Conservation (phyloP, 164 flowering plant species). For the Chloranthus sessilifolius region DNA sequence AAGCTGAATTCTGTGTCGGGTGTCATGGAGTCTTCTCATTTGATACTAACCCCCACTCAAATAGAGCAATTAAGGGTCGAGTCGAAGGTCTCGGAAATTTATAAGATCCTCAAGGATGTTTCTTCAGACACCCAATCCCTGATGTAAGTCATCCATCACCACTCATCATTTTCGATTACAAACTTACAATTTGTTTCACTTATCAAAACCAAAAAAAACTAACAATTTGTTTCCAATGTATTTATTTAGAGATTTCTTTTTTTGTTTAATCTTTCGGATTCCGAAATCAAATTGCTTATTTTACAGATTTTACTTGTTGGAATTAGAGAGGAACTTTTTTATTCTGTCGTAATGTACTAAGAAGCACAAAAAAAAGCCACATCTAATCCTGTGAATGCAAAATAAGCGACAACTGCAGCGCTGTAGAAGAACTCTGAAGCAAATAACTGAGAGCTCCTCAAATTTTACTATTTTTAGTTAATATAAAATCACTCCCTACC, state of each 20-base stretch:
- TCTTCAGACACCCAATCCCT: constrained; percentile 29
- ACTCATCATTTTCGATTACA: too few relatives aligned
- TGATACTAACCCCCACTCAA: constrained; percentile 41
- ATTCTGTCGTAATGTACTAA: too few relatives aligned
- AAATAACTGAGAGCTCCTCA: too few relatives aligned
- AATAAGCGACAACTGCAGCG: too few relatives aligned
- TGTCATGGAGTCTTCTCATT: too few relatives aligned
- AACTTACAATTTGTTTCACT: too few relatives aligned
- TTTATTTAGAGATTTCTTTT: neutral
- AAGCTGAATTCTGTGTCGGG: too few relatives aligned
- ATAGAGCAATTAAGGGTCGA: constrained; percentile 42
- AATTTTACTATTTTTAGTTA: too few relatives aligned
- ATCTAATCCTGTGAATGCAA: too few relatives aligned
- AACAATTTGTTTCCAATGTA: constrained; percentile 4
- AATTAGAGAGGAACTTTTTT: neutral
- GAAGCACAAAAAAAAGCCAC: too few relatives aligned
- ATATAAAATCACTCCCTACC: too few relatives aligned
- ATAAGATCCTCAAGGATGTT: constrained; percentile 19
- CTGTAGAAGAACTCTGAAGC: too few relatives aligned
- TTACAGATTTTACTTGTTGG: neutral
- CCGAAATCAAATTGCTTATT: neutral
- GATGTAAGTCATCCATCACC: constrained; percentile 19
- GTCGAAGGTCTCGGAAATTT: constrained; percentile 30
- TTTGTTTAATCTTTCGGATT: neutral
- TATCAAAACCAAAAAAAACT: neutral